Percentiles rank a stretch among this genome's conserved stretches.
Evolutionary conservation across 306 rosid species (phyloP).

Genomic region (Acacia crassicarpa): DNA sequence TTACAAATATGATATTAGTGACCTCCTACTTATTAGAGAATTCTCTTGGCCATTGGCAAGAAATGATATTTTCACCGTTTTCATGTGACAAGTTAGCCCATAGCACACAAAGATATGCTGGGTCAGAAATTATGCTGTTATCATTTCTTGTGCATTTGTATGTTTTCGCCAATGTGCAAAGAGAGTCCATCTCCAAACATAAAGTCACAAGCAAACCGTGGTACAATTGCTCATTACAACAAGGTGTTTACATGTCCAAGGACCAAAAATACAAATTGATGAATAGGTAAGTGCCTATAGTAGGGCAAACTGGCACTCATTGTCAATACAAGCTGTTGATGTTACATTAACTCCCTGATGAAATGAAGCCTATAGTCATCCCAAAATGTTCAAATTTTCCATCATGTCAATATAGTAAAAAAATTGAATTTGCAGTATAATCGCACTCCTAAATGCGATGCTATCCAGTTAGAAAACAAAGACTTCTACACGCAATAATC

Average conservation of each 20-base stretch:
- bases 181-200: background rate
- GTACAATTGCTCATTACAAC: background rate
- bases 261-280: constrained; percentile 15
- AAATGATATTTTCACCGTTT: background rate
- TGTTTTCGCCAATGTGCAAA: background rate
- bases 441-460: background rate
- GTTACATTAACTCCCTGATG: background rate
- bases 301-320: background rate
- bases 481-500: constrained; percentile 12
- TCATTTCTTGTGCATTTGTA: constrained; percentile 15
- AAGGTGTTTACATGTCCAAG: constrained; percentile 23
- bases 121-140: constrained; percentile 1
- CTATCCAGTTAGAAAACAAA: constrained; percentile 26
- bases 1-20: too few species aligned
- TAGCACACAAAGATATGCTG: background rate
- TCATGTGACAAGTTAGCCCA: background rate
- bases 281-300: constrained; percentile 6
- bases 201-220: background rate
- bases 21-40: too few species aligned
- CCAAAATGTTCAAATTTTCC: constrained; percentile 2
- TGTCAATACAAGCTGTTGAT: constrained; percentile 22
- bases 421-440: background rate
- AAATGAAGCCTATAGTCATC: constrained; percentile 12
- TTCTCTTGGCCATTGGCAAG: too few species aligned
- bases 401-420: background rate